A percentile compares a stretch with the other conserved stretches of the same genome.
phyloP scores from a whole-genome alignment of 106 monocot genomes.

The Dioscorea zingiberensis region DNA sequence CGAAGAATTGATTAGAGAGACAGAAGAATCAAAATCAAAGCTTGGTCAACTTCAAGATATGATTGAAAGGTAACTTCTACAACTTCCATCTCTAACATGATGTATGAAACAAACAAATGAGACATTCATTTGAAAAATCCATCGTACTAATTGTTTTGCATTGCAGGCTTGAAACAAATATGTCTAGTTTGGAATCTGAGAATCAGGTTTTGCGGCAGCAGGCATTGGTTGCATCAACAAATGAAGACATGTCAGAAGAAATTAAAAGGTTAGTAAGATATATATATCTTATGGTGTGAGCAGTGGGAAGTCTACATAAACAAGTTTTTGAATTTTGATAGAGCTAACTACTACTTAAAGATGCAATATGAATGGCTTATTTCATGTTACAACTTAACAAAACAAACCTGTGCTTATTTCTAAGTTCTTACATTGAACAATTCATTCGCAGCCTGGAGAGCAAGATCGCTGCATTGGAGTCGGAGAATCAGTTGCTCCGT shows the following conservation, averaged over 20 bases:
- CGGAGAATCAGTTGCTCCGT: constrained; percentile 67
- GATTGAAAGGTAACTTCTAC: constrained; percentile 56
- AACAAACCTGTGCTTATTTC: not conserved
- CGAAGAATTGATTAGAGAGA: constrained; percentile 53
- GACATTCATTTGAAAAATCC: not conserved
- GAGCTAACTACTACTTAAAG: too few species aligned
- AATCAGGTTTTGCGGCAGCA: constrained; percentile 86
- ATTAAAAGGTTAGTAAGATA: constrained; percentile 48
- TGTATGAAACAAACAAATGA: too few species aligned
- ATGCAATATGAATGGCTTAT: too few species aligned
- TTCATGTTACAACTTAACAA: too few species aligned
- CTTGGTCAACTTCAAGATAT: constrained; percentile 68
- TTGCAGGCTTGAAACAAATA: constrained; percentile 65
- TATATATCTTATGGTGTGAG: too few species aligned
- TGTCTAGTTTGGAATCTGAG: constrained; percentile 75
- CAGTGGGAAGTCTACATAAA: too few species aligned
- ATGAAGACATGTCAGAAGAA: constrained; percentile 68
- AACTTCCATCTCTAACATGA: too few species aligned
- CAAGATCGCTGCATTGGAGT: constrained; percentile 58
- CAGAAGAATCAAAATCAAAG: constrained; percentile 56
- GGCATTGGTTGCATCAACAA: constrained; percentile 59
- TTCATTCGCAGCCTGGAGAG: constrained; percentile 43
- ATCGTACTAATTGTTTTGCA: not conserved
- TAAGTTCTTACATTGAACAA: not conserved
- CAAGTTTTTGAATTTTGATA: too few species aligned